A percentile compares a stretch with the other conserved stretches of the same genome.
These are phyloP conservation scores for Fusarium domesticum DNA, from an alignment of 2,329 filamentous ascomycete species.

Conservation along the genomic window DNA sequence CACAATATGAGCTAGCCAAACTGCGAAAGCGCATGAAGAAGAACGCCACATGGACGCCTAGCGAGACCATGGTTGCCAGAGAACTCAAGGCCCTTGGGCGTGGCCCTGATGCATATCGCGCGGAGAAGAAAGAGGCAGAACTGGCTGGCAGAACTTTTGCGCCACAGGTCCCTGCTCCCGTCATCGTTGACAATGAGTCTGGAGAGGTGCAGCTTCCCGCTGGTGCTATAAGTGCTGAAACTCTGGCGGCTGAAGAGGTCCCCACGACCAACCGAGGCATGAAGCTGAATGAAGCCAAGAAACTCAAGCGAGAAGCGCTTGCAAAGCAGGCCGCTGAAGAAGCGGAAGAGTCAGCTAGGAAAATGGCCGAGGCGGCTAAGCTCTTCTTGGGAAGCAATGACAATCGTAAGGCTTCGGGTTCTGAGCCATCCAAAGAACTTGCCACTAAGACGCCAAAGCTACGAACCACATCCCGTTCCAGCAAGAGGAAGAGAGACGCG, in stretches of 20 bases:
- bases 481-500: constrained; percentile 47
- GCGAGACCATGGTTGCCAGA: constrained; percentile 79
- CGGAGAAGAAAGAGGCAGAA: constrained; percentile 63
- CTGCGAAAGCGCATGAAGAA: constrained; percentile 88
- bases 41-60: constrained; percentile 81
- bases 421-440: constrained; percentile 29
- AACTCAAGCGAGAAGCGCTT: constrained; percentile 64
- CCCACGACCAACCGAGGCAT: constrained; percentile 69
- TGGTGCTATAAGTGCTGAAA: constrained; percentile 58
- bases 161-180: constrained; percentile 32
- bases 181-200: constrained; percentile 46
- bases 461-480: constrained; percentile 33
- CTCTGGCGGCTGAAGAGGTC: constrained; percentile 57
- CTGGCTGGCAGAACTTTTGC: constrained; percentile 63
- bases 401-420: constrained; percentile 25
- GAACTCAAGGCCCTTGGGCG: constrained; percentile 71
- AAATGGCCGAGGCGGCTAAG: constrained; percentile 49
- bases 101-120: constrained; percentile 59
- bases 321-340: constrained; percentile 61
- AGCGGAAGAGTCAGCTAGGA: constrained; percentile 55
- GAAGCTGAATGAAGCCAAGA: constrained; percentile 76
- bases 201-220: constrained; percentile 53
- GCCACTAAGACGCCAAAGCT: constrained; percentile 26
- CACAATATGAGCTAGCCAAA: constrained; percentile 62
- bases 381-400: constrained; percentile 39